Conservation (phyloP, 345 rosid species). For the Lepidium didymum region DNA sequence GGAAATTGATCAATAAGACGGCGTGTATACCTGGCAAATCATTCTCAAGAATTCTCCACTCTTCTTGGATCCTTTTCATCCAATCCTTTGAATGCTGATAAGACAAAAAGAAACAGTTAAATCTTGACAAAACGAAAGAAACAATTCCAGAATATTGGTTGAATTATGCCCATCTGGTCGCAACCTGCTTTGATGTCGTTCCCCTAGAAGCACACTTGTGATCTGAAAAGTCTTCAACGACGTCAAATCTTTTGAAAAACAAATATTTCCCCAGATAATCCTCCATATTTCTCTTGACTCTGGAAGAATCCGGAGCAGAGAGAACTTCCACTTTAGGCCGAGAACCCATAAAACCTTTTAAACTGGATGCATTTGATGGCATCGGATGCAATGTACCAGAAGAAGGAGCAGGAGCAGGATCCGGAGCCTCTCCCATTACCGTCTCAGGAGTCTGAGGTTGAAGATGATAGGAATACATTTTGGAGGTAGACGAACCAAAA, state of each 20-base stretch:
- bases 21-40: conserved; percentile 68
- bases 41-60: conserved; percentile 79
- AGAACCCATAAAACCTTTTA: background rate
- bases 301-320: conserved; percentile 13
- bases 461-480: background rate
- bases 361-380: background rate
- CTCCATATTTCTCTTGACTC: conserved; percentile 29
- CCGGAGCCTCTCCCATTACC: conserved; percentile 8
- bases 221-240: conserved; percentile 62
- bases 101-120: conserved; percentile 7
- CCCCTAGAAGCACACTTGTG: conserved; percentile 46
- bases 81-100: conserved; percentile 55
- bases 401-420: conserved; percentile 2
- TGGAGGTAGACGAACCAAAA: background rate
- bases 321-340: background rate
- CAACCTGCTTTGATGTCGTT: conserved; percentile 46
- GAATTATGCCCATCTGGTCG: conserved; percentile 5
- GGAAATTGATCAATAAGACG: background rate
- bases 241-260: conserved; percentile 69
- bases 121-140: background rate
- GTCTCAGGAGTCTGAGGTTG: conserved; percentile 25
- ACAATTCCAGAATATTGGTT: background rate
- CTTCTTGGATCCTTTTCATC: conserved; percentile 76
- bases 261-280: conserved; percentile 48
- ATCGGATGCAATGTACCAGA: background rate